phyloP scores from a whole-genome alignment of 192 early-diverging fungal species.

The Linderina pennispora region DNA sequence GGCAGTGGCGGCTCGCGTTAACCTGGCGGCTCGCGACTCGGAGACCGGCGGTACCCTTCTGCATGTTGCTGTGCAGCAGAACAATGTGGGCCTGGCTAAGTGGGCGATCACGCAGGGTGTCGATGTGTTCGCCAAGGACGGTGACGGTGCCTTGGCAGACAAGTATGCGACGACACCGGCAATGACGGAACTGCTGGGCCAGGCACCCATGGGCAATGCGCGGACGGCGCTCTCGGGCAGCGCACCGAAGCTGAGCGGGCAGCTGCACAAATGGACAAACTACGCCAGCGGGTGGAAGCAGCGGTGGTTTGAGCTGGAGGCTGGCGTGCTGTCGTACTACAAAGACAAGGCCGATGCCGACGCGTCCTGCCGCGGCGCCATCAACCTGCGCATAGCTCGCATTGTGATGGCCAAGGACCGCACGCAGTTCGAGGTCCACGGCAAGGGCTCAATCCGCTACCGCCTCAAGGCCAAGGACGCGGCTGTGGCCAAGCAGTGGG shows the following conservation, averaged over 20 bases:
- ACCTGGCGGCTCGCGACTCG: conserved; percentile 63
- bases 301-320: conserved; percentile 76
- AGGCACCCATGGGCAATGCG: conserved; percentile 48
- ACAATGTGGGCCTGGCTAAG: conserved; percentile 58
- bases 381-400: conserved; percentile 66
- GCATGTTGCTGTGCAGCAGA: conserved; percentile 60
- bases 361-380: conserved; percentile 70
- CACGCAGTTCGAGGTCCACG: conserved; percentile 70
- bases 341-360: conserved; percentile 72
- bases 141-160: conserved; percentile 51
- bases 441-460: conserved; percentile 69
- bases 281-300: conserved; percentile 74
- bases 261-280: conserved; percentile 82
- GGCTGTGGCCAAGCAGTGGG: conserved; percentile 78
- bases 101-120: conserved; percentile 71
- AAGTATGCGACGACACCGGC: conserved; percentile 41
- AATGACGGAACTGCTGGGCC: conserved; percentile 49
- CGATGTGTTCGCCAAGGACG: conserved; percentile 64
- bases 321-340: conserved; percentile 78
- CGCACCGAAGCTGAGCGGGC: conserved; percentile 49
- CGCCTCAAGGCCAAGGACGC: conserved; percentile 59
- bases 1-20: conserved; percentile 51
- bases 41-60: conserved; percentile 59
- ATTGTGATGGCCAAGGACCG: conserved; percentile 62
- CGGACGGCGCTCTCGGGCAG: conserved; percentile 49